Evolutionary conservation across 345 rosid genomes (phyloP), one percentile per base, ranked within the genome.

Genomic region (Camelina neglecta): DNA sequence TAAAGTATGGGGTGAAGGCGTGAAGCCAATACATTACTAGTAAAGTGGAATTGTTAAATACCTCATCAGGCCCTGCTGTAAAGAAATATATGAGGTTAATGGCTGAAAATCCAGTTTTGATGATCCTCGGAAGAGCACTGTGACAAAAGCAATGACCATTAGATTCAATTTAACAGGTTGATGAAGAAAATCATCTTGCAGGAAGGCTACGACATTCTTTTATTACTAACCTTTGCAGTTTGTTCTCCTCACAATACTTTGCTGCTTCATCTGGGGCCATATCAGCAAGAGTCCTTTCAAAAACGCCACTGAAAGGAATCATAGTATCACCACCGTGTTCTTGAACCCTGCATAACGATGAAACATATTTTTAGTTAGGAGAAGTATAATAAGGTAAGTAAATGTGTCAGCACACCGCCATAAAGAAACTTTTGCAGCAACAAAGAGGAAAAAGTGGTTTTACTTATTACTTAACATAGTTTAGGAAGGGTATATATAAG

Each of bases 61-160:
- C 99, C 97, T 95, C 99, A 79, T 88, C 99, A 77, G 93, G 90
- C 39, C 99, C 99, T 23, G 93, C 99, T 10, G 98, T 95, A 86
- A 95, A 95, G 80, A 95, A 95, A 79, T 95, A 95, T 75, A 92
- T 95, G 79, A 95, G 97, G 84, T 92, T 95, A 73, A 95, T 95
- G 6, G 97, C 93, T 15, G 97, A 84, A 80, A 95, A 95, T 48
- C 99, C 99, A 67, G 91, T 95, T 91, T 95, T 95, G 82, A 92
- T 92, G 60, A 92, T 95, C 88, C 93, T 92, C 3, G 99, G 79
- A 86, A 95, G 99, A 67, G 89, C 92, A 84, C 98, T 95, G 87
- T 63, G 67, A 64, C 79, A 49, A 50, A 24, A 68, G 59, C 20
- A 59, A 29, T 36, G 64, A 49, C 61, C 54, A 72, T 48, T 20